Conservation (phyloP, 352 stramenopile genomes). For the Elongisporangium undulatum region DNA sequence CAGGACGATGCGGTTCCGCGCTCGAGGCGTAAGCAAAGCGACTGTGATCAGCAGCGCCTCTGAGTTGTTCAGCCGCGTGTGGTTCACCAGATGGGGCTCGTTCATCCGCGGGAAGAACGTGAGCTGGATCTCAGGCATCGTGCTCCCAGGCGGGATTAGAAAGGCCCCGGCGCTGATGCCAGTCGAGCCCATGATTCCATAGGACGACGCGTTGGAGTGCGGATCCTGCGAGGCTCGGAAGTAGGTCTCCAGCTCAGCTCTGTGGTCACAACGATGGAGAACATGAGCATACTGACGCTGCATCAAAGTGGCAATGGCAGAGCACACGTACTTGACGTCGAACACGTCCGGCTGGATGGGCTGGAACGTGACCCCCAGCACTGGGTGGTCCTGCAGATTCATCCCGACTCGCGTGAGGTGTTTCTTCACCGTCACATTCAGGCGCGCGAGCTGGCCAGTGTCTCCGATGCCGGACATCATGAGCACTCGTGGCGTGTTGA, state of each 20-base stretch:
- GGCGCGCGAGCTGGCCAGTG: conserved; percentile 29
- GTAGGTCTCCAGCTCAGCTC: conserved; percentile 39
- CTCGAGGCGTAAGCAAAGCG: conserved; percentile 56
- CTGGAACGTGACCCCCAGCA: conserved; percentile 72
- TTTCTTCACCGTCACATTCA: conserved; percentile 52
- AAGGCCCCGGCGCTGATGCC: conserved; percentile 76
- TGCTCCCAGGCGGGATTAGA: conserved; percentile 60
- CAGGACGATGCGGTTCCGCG: conserved; percentile 44
- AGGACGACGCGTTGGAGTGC: conserved; percentile 29
- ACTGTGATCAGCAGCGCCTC: conserved; percentile 78
- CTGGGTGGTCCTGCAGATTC: conserved; percentile 89
- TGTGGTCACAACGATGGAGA: conserved; percentile 6
- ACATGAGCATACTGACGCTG: too few species aligned
- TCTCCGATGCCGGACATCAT: conserved; percentile 65
- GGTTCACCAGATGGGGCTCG: conserved; percentile 72
- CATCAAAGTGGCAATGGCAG: neutral
- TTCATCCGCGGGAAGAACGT: conserved; percentile 85
- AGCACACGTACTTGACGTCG: conserved; percentile 39
- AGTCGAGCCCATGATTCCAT: conserved; percentile 53
- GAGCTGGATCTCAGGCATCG: conserved; percentile 79
- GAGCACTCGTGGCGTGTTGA: conserved; percentile 85
- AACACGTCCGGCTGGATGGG: conserved; percentile 19
- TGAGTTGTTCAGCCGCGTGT: conserved; percentile 29
- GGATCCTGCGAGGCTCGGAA: conserved; percentile 29
- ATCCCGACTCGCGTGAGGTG: conserved; percentile 74